Base-by-base conservation (phyloP, 164 flowering plant species). In the Vitis labrusca region DNA sequence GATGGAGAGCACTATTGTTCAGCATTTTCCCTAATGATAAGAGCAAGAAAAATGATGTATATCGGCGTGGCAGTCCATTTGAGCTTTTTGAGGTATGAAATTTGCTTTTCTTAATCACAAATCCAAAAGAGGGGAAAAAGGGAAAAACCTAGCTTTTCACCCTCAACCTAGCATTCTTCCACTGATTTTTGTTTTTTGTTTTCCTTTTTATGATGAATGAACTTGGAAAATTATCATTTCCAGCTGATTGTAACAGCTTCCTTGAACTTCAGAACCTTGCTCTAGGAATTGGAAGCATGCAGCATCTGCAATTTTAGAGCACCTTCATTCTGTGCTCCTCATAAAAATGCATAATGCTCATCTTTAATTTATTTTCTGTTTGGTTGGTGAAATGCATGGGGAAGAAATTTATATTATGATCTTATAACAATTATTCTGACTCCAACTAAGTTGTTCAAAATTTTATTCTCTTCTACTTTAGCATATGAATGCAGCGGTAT, bases 51-150 rank as follows among this genome's bases (percentile, higher is more conserved):
- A 81, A 77, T 73, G 97, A 92, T 74, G 84, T 78, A 3, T 93
- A 90, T 77, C 87, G 80, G 57, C 82, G 83, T 55, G 99, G 99
- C 59, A 95, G 78, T 78, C 93, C 97, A 47, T 93, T 95, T 79
- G 99, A 95, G 76, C 83, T 95, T 30, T 89, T 95, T 81, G 98
- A 92, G 97, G 99, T 92, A 83, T 70, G 65, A 32, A 56, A 19
- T 1, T 27, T 63, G 57, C 60, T 48, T 44, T 17, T 19, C 64
- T 32, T 69, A 17, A 44, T 5, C 8, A 64, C 12, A 19, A 59
- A 62, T 50, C 0, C 60, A 48, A 50, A 50, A 23, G 12, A 30
- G 15, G 15, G 13, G 15, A 30, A 17, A 29, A 27, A 59, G 30
- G 5, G 27, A 14, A 37, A 59, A 59, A 7, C 30, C 14, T 10